phyloP scores from a whole-genome alignment of 345 rosid species.

The Raphanus sativus region DNA sequence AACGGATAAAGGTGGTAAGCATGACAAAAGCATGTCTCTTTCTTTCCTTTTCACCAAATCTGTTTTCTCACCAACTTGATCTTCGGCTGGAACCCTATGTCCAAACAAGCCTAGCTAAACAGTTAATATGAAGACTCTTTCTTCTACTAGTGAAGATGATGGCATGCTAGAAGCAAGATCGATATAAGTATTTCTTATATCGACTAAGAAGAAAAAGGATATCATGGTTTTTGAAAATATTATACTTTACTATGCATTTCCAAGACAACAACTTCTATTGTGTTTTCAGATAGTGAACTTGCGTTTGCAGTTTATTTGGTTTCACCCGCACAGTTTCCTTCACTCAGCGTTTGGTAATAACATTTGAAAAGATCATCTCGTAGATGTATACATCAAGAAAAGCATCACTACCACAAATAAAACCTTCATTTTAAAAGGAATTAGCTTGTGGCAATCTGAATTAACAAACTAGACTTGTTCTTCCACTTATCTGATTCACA shows the following conservation, averaged over 20 bases:
- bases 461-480: slow-evolving; percentile 24
- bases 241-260: no score
- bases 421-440: not conserved
- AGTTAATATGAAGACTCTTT: not conserved
- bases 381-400: not conserved
- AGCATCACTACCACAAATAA: not conserved
- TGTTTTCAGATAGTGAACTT: not conserved
- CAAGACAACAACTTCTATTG: not conserved
- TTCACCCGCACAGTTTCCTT: not conserved
- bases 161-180: not conserved
- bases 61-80: not conserved
- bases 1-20: slow-evolving; percentile 35
- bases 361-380: not conserved
- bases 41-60: slow-evolving; percentile 29
- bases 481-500: no score
- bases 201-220: not conserved
- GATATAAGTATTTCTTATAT: not conserved
- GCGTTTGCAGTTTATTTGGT: not conserved
- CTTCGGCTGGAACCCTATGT: not conserved
- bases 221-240: not conserved
- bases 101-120: not conserved
- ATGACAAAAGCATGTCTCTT: slow-evolving; percentile 37
- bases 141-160: not conserved
- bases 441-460: not conserved
- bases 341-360: not conserved